These are phyloP conservation scores for Pseudodiploospora longispora DNA, from an alignment of 2,329 filamentous ascomycete genomes.

Conservation along the genomic window DNA sequence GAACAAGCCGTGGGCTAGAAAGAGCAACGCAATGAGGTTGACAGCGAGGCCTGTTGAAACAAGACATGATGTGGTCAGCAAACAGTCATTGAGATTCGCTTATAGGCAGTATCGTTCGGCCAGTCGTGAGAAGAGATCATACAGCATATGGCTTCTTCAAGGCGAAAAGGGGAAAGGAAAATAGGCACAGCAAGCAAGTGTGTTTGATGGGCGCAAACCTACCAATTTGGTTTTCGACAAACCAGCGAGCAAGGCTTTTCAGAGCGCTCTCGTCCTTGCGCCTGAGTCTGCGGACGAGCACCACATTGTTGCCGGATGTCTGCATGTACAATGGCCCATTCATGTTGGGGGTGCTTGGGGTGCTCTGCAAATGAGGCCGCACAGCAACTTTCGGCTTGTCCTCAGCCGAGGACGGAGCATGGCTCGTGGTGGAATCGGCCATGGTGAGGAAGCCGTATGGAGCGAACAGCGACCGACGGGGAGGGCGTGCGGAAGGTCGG, in stretches of 20 bases:
- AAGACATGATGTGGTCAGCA: slow-evolving; percentile 16
- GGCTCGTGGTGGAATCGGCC: neutral
- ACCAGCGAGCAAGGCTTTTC: slow-evolving; percentile 56
- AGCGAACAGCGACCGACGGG: too few relatives aligned
- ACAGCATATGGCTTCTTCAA: neutral
- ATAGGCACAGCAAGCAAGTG: neutral
- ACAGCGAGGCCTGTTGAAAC: slow-evolving; percentile 60
- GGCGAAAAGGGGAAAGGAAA: slow-evolving; percentile 7
- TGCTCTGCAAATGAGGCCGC: slow-evolving; percentile 22
- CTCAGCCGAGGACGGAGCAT: slow-evolving; percentile 8
- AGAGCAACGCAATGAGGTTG: slow-evolving; percentile 76
- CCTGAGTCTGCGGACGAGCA: slow-evolving; percentile 49
- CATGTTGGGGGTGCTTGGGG: slow-evolving; percentile 34
- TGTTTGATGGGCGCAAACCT: slow-evolving; percentile 24
- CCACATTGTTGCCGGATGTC: slow-evolving; percentile 40
- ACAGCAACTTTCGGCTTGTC: slow-evolving; percentile 13
- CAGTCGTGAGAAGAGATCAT: too few relatives aligned
- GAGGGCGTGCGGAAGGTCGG: too few relatives aligned
- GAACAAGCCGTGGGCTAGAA: slow-evolving; percentile 74
- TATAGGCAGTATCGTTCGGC: too few relatives aligned
- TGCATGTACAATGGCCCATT: slow-evolving; percentile 53
- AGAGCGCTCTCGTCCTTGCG: slow-evolving; percentile 54
- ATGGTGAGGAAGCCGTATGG: neutral
- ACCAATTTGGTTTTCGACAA: slow-evolving; percentile 77
- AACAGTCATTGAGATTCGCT: neutral